phyloP scores from a whole-genome alignment of 78 protist species.

The Capsaspora owczarzaki region DNA sequence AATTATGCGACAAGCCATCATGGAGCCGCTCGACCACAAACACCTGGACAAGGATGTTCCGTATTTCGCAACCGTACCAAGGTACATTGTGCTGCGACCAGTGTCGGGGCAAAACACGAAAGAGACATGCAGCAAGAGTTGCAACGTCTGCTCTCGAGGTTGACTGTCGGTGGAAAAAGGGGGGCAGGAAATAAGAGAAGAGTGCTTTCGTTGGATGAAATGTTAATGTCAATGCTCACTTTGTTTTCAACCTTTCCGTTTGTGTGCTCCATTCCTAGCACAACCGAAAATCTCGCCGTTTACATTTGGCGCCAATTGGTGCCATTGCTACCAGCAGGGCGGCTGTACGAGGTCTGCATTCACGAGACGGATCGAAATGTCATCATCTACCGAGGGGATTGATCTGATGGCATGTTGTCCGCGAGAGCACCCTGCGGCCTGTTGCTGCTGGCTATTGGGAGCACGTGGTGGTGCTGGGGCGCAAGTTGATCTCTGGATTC shows the following conservation, averaged over 20 bases:
- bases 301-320: background rate
- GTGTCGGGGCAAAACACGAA: background rate
- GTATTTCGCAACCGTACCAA: background rate
- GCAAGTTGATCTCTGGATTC: no score
- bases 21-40: slow-evolving; percentile 27
- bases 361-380: slow-evolving; percentile 25
- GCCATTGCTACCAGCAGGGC: background rate
- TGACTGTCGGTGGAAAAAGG: background rate
- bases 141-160: background rate
- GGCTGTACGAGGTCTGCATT: slow-evolving; percentile 17
- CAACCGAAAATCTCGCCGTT: slow-evolving; percentile 35
- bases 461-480: no score
- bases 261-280: background rate
- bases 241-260: background rate
- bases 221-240: background rate
- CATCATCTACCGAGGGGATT: slow-evolving; percentile 7
- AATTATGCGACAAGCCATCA: slow-evolving; percentile 3
- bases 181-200: no score
- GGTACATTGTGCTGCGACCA: background rate
- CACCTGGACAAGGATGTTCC: slow-evolving; percentile 26
- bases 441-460: no score
- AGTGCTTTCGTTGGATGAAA: background rate
- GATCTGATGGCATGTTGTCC: no score
- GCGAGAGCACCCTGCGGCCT: no score
- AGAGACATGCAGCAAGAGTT: background rate